A percentile compares a stretch with the other conserved stretches of the same genome.
Evolutionary conservation across 768 basidiomycete genomes (phyloP).

Genomic region (Gloeopeniophorella convolvens): DNA sequence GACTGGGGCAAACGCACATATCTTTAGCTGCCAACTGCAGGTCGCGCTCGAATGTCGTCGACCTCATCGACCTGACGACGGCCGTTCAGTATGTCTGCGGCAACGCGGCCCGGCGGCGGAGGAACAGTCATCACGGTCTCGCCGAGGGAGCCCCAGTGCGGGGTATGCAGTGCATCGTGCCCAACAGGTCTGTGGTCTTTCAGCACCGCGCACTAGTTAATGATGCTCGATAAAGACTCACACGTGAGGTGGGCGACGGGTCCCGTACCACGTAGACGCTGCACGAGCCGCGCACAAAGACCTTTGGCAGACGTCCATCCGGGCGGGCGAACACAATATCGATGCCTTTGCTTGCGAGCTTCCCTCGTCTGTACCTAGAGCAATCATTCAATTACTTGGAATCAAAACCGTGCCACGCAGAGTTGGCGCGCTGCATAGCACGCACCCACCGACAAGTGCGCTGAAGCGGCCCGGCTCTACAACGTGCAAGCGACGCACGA

Average conservation of each 20-base stretch:
- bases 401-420: neutral
- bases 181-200: slow-evolving; percentile 41
- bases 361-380: slow-evolving; percentile 84
- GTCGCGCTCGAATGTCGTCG: too few relatives aligned
- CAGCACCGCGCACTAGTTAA: neutral
- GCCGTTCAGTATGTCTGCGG: too few relatives aligned
- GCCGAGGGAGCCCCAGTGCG: too few relatives aligned
- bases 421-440: neutral
- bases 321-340: slow-evolving; percentile 83
- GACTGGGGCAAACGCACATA: slow-evolving; percentile 30
- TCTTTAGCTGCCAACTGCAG: slow-evolving; percentile 69
- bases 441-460: slow-evolving; percentile 75
- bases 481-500: slow-evolving; percentile 55
- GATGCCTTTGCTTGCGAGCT: slow-evolving; percentile 71
- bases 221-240: slow-evolving; percentile 32
- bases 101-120: slow-evolving; percentile 50
- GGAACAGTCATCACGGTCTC: slow-evolving; percentile 82
- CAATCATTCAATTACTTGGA: too few relatives aligned
- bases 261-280: slow-evolving; percentile 49
- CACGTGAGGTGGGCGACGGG: slow-evolving; percentile 77
- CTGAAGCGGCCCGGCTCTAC: slow-evolving; percentile 61
- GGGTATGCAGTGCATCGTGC: slow-evolving; percentile 51
- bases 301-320: slow-evolving; percentile 44
- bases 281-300: too few relatives aligned
- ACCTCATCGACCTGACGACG: too few relatives aligned